Evolutionary conservation across 139 green algal genomes (phyloP).

Genomic region (Medakamo hakoo): DNA sequence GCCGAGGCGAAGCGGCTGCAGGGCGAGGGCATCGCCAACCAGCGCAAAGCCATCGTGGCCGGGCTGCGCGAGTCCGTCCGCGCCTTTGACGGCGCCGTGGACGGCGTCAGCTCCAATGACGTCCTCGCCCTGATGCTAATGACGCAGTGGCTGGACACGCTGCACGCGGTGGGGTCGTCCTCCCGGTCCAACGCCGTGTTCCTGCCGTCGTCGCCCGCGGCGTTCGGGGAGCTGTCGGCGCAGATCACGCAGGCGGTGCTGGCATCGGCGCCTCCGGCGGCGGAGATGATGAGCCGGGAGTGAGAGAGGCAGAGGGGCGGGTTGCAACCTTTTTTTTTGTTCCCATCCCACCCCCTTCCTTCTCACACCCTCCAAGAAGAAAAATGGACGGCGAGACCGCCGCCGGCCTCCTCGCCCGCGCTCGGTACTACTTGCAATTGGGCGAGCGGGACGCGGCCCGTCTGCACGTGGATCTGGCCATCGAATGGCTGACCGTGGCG

Average conservation of each 20-base stretch:
- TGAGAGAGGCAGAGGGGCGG: no score
- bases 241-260: slow-evolving; percentile 25
- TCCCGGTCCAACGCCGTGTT: slow-evolving; percentile 50
- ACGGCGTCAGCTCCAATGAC: slow-evolving; percentile 34
- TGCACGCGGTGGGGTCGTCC: slow-evolving; percentile 49
- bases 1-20: slow-evolving; percentile 86
- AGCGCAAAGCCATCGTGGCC: slow-evolving; percentile 75
- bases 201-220: slow-evolving; percentile 37
- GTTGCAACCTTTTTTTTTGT: no score
- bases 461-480: no score
- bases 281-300: not conserved
- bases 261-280: no score
- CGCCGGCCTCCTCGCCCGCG: no score
- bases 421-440: no score
- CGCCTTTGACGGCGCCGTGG: slow-evolving; percentile 43
- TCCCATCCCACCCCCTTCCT: no score
- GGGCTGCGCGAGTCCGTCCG: slow-evolving; percentile 76
- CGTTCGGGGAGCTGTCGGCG: slow-evolving; percentile 26
- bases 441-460: no score
- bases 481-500: no score
- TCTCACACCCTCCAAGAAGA: no score
- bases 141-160: slow-evolving; percentile 89
- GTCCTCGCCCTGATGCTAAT: slow-evolving; percentile 54
- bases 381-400: no score
- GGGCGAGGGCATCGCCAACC: slow-evolving; percentile 54